These are phyloP conservation scores for Bipolaris zeicola DNA, from an alignment of 2,329 filamentous ascomycete species.

Conservation along the genomic window DNA sequence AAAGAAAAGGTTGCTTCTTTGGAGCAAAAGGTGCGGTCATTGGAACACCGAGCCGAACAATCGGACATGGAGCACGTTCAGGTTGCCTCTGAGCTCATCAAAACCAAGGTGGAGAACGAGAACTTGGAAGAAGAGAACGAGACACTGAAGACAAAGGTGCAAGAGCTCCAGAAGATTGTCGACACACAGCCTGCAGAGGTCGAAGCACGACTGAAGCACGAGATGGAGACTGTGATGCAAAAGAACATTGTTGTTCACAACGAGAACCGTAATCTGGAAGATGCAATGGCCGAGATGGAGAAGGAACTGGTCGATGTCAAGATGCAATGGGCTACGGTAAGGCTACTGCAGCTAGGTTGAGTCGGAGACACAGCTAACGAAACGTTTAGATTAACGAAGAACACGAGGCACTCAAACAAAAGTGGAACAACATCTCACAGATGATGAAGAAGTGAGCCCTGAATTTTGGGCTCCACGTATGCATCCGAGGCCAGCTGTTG, in stretches of 20 bases:
- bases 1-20: constrained; percentile 63
- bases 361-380: constrained; percentile 22
- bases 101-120: constrained; percentile 91
- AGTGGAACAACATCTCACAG: constrained; percentile 54
- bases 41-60: constrained; percentile 87
- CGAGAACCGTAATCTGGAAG: constrained; percentile 85
- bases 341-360: constrained; percentile 38
- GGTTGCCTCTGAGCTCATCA: constrained; percentile 88
- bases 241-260: constrained; percentile 92
- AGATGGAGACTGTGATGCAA: constrained; percentile 91
- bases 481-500: constrained; percentile 24
- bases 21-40: constrained; percentile 74
- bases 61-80: constrained; percentile 90
- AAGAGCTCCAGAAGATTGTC: constrained; percentile 82
- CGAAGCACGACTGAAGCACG: constrained; percentile 77
- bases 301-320: constrained; percentile 91
- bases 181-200: constrained; percentile 89
- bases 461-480: constrained; percentile 14
- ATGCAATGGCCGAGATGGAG: constrained; percentile 89
- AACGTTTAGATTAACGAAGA: constrained; percentile 53
- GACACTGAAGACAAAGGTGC: constrained; percentile 80
- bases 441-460: constrained; percentile 50
- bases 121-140: constrained; percentile 89
- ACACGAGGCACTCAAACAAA: constrained; percentile 56
- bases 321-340: constrained; percentile 93